A percentile compares a stretch with the other conserved stretches of the same genome.
Conservation (phyloP, 1,284 basidiomycete species). For the Golubevia sp. region DNA sequence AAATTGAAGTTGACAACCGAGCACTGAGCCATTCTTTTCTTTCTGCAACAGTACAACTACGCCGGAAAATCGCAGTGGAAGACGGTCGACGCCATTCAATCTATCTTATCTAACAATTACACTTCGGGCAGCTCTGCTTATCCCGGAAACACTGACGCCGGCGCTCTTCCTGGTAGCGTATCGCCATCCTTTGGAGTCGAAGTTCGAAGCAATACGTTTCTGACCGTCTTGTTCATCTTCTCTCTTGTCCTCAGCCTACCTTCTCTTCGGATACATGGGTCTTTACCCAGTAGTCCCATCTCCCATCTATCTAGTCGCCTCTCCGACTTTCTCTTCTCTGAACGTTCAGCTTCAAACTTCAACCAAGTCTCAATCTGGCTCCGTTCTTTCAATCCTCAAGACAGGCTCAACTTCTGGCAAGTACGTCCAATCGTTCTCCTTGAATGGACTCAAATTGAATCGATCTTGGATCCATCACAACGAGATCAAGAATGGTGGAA, state of each 20-base stretch:
- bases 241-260: not conserved
- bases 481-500: not conserved
- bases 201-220: not conserved
- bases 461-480: not conserved
- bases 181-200: too few species aligned
- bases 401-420: not conserved
- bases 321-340: not conserved
- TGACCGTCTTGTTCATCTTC: not conserved
- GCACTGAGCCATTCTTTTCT: not conserved
- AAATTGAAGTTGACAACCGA: too few species aligned
- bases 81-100: not conserved
- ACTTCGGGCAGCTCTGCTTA: not conserved
- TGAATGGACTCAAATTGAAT: not conserved
- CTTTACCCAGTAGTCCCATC: not conserved
- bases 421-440: not conserved
- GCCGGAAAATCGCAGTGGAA: not conserved
- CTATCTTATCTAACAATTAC: not conserved
- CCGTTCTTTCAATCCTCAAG: not conserved
- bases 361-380: not conserved
- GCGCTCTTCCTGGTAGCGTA: not conserved
- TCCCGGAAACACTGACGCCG: not conserved
- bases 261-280: not conserved
- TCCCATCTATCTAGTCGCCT: not conserved
- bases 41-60: not conserved
- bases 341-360: not conserved